Percentiles rank a stretch among this genome's conserved stretches.
phyloP scores from a whole-genome alignment of 805 yeast species.

The Metschnikowia aberdeeniae region DNA sequence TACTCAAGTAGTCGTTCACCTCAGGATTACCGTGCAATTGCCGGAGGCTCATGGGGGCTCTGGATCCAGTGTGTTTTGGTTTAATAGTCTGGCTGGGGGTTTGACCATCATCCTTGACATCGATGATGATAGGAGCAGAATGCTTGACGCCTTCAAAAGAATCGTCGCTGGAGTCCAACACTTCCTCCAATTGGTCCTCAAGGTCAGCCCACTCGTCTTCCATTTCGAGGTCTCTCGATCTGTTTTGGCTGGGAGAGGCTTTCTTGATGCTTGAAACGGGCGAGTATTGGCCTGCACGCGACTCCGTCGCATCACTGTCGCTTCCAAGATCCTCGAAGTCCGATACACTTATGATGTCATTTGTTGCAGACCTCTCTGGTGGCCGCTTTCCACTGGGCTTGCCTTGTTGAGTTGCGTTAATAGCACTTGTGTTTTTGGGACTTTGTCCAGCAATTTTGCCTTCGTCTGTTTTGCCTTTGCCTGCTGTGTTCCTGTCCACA shows the following conservation, averaged over 20 bases:
- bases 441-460: too few species aligned
- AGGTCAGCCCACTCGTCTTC: conserved; percentile 42
- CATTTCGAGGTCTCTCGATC: conserved; percentile 17
- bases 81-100: conserved; percentile 2
- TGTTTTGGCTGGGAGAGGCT: not conserved
- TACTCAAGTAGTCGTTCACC: conserved; percentile 23
- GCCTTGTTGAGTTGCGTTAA: too few species aligned
- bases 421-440: too few species aligned
- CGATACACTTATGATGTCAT: conserved; percentile 29
- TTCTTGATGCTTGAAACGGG: not conserved
- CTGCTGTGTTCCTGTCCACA: too few species aligned
- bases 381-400: conserved; percentile 13
- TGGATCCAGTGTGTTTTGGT: conserved; percentile 4
- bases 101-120: conserved; percentile 22
- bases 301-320: conserved; percentile 6
- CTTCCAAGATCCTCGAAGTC: conserved; percentile 36
- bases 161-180: conserved; percentile 23
- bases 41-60: conserved; percentile 38
- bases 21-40: conserved; percentile 30
- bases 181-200: conserved; percentile 41
- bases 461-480: too few species aligned
- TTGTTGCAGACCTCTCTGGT: conserved; percentile 12
- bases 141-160: conserved; percentile 24
- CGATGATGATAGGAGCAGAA: conserved; percentile 24
- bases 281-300: not conserved